Percentiles rank a stretch among this genome's conserved stretches.
Evolutionary conservation across 1,284 basidiomycete species (phyloP).

Genomic region (Papiliotrema nemorosa): DNA sequence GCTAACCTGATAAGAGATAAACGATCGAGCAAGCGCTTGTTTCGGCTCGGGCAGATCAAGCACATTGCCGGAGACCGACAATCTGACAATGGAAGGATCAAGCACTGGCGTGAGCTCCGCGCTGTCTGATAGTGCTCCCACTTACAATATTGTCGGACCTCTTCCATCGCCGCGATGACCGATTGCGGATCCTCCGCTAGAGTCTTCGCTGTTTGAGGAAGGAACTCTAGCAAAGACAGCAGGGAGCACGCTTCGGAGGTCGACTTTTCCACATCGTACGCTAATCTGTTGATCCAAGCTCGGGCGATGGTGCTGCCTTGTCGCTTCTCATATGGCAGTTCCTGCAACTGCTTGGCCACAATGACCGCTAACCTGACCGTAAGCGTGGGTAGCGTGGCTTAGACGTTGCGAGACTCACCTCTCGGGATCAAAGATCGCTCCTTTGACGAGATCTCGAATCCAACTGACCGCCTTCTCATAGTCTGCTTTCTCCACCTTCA

Average conservation of each 20-base stretch:
- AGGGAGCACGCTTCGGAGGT: constrained; percentile 70
- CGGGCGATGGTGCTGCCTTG: constrained; percentile 77
- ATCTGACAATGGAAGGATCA: constrained; percentile 73
- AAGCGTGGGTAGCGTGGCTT: neutral
- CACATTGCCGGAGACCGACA: constrained; percentile 85
- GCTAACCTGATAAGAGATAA: constrained; percentile 62
- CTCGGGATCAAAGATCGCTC: constrained; percentile 76
- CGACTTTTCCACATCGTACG: constrained; percentile 67
- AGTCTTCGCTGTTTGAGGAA: constrained; percentile 69
- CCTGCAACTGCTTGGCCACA: constrained; percentile 84
- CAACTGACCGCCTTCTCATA: constrained; percentile 83
- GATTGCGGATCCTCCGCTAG: constrained; percentile 71
- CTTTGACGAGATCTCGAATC: constrained; percentile 85
- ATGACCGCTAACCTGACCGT: constrained; percentile 69
- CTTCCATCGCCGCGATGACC: constrained; percentile 69
- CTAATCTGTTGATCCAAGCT: constrained; percentile 65
- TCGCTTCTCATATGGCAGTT: constrained; percentile 88
- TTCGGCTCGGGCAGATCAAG: constrained; percentile 67
- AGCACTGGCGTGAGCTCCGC: constrained; percentile 57
- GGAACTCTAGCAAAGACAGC: constrained; percentile 70
- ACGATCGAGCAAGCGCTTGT: constrained; percentile 66
- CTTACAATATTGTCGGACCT: constrained; percentile 66
- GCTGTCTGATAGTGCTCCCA: constrained; percentile 11
- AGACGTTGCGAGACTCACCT: constrained; percentile 54
- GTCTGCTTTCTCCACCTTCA: constrained; percentile 76